Evolutionary conservation across 2,329 filamentous ascomycete species (phyloP), one percentile per base, ranked within the genome.

Genomic region (Pyrenochaeta sp.): DNA sequence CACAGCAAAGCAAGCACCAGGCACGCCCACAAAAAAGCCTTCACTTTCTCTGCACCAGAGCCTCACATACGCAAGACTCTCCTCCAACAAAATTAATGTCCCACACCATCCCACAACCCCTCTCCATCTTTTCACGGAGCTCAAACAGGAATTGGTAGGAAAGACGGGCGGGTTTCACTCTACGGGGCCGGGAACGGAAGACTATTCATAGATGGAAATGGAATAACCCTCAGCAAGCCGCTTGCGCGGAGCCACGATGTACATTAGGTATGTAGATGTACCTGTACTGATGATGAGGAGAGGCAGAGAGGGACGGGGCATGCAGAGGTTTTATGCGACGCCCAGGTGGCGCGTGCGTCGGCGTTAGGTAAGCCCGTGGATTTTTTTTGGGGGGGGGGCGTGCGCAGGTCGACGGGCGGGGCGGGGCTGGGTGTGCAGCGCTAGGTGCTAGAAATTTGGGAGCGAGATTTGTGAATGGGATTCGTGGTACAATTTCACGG

Each of bases 181-280:
- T 70, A 71, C 69, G 69, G 66, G 69, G 69, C 69, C 69, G 69
- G 69, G 69, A 72, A 72, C 69, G 69, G 69, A 72, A 66, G 68
- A 69, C 67, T 70, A 68, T 66, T 51, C 69, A 71, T 56, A 38
- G 63, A 53, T 43, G 37, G 57, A 56, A 46, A 34, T 27, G 44
- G 64, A 58, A 68, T 69, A 69, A 68, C 68, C 69, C 69, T 72
- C 69, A 72, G 69, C 69, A 71, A 69, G 69, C 62, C 69, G 65
- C 68, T 55, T 61, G 37, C 55, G 69, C 67, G 69, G 62, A 72
- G 69, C 69, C 69, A 71, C 69, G 69, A 62, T 69, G 44, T 53
- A 55, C 56, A 52, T 55, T 61, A 68, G 50, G 49, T 59, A 61
- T 60, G 54, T 63, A 62, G 53, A 58, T 60, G n/a, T 64, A 58